Evolutionary conservation across 2,329 filamentous ascomycete genomes (phyloP).

Genomic region (Penicillium psychrosexuale): DNA sequence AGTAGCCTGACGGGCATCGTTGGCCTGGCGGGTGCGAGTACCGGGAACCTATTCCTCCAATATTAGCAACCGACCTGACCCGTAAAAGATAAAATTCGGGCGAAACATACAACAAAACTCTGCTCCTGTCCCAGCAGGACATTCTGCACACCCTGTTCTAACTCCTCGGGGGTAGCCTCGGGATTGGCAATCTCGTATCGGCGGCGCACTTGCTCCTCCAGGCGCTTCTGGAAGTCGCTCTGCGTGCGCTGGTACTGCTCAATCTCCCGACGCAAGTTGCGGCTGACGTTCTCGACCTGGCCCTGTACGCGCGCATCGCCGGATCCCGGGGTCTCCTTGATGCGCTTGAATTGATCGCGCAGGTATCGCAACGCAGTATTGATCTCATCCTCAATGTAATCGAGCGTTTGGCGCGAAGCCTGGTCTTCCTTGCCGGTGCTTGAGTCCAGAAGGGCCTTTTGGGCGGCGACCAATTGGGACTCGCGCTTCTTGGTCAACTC

Average conservation of each 20-base stretch:
- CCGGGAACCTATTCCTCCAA: constrained; percentile 30
- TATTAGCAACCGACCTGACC: neutral
- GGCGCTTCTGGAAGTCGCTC: constrained; percentile 72
- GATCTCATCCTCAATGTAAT: constrained; percentile 70
- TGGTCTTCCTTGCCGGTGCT: constrained; percentile 67
- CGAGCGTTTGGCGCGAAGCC: constrained; percentile 66
- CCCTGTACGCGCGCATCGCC: constrained; percentile 68
- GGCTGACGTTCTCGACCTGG: constrained; percentile 78
- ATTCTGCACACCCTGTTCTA: constrained; percentile 73
- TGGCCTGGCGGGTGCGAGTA: constrained; percentile 64
- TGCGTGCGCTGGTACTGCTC: constrained; percentile 78
- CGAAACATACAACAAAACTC: constrained; percentile 70
- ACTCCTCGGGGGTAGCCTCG: constrained; percentile 73
- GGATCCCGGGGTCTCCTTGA: constrained; percentile 79
- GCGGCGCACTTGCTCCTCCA: constrained; percentile 78
- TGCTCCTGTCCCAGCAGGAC: constrained; percentile 62
- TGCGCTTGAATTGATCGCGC: constrained; percentile 71
- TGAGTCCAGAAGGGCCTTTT: constrained; percentile 71
- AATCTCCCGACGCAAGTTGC: constrained; percentile 75
- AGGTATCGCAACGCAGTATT: constrained; percentile 79
- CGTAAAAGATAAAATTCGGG: neutral
- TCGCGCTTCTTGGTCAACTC: constrained; percentile 63
- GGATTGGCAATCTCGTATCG: constrained; percentile 88
- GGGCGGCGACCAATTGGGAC: constrained; percentile 52
- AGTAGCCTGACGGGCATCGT: constrained; percentile 75